Evolutionary conservation across 1,139 yeast species (phyloP).

Genomic region (Saccharomycopsis crataegensis): DNA sequence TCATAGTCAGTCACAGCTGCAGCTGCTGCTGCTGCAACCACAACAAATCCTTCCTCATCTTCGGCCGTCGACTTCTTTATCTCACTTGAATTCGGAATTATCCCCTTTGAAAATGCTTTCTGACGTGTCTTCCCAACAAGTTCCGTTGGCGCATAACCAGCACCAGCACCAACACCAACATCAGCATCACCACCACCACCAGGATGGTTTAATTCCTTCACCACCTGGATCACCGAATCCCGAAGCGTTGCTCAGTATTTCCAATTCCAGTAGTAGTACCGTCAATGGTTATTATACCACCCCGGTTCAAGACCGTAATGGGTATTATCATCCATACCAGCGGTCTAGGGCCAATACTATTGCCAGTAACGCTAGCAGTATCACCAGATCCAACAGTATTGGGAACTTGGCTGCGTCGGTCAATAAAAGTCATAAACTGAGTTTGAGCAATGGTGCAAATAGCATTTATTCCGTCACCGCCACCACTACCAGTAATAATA

Average conservation of each 20-base stretch:
- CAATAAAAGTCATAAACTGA: background rate
- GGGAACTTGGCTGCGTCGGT: background rate
- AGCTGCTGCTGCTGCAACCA: background rate
- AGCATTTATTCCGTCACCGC: background rate
- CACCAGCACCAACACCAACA: background rate
- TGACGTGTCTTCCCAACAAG: conserved; percentile 19
- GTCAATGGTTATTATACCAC: background rate
- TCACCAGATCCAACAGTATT: background rate
- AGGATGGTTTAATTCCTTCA: conserved; percentile 5
- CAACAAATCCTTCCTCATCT: background rate
- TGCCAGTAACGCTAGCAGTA: background rate
- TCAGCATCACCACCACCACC: background rate
- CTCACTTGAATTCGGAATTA: background rate
- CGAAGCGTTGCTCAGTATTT: background rate
- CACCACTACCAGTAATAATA: conserved; percentile 3
- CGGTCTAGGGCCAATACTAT: conserved; percentile 11
- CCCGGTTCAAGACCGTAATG: background rate
- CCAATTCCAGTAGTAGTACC: background rate
- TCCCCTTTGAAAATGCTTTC: conserved; percentile 17
- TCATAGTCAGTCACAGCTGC: background rate
- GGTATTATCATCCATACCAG: background rate
- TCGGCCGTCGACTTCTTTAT: background rate
- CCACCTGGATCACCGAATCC: conserved; percentile 16
- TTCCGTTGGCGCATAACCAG: conserved; percentile 9
- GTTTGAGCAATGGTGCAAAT: too few species aligned